phyloP scores from a whole-genome alignment of 1,139 yeast species.

The Yamadazyma aaseri region DNA sequence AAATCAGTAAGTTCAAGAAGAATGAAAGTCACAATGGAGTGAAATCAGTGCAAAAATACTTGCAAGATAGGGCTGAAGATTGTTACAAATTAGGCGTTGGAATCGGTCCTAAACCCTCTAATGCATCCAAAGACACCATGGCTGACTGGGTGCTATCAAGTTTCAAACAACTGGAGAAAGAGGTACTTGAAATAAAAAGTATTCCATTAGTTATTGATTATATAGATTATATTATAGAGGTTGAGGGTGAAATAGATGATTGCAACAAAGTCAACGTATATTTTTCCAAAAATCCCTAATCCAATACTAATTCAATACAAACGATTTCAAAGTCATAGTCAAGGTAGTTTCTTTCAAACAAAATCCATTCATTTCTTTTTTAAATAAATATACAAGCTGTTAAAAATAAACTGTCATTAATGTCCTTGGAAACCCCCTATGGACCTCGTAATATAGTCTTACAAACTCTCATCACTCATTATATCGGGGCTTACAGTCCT shows the following conservation, averaged over 20 bases:
- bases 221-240: slow-evolving; percentile 19
- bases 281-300: slow-evolving; percentile 8
- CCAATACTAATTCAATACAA: too few relatives aligned
- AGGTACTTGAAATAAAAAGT: slow-evolving; percentile 15
- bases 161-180: slow-evolving; percentile 22
- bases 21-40: slow-evolving; percentile 46
- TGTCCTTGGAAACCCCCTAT: too few relatives aligned
- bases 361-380: too few relatives aligned
- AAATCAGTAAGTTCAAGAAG: slow-evolving; percentile 27
- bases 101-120: slow-evolving; percentile 45
- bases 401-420: too few relatives aligned
- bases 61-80: slow-evolving; percentile 8
- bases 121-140: slow-evolving; percentile 35
- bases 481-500: slow-evolving; percentile 17
- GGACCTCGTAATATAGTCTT: too few relatives aligned
- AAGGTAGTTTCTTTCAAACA: too few relatives aligned
- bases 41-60: slow-evolving; percentile 21
- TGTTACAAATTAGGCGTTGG: slow-evolving; percentile 40
- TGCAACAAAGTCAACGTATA: slow-evolving; percentile 21
- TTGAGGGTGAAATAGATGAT: slow-evolving; percentile 20
- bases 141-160: slow-evolving; percentile 40
- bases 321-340: too few relatives aligned
- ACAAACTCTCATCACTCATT: slow-evolving; percentile 6
- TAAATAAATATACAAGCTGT: too few relatives aligned
- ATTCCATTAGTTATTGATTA: slow-evolving; percentile 20